Base-by-base conservation (phyloP, 345 rosid species). In the Arabis alpina region DNA sequence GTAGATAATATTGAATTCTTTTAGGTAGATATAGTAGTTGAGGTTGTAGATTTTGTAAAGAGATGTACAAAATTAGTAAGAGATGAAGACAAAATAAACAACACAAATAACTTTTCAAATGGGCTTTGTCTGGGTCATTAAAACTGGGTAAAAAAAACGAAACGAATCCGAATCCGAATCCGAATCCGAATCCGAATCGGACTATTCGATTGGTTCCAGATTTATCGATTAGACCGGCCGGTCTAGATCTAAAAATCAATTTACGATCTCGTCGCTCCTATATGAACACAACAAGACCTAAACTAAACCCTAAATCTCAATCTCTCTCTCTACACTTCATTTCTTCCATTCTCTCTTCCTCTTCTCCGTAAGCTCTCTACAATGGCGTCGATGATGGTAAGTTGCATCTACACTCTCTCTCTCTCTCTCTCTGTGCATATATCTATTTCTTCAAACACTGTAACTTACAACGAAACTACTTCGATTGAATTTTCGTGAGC, bases 331-430 rank as follows among this genome's bases (percentile, higher is more conserved):
- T 8, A 11, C 54, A 12, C 34, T 51, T 25, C 27, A 12, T 68
- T 47, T 77, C 75, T 47, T 51, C 16, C 60, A 1, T 7, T 42
- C 12, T 56, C 76, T 36, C 54, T 36, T 39, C 55, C 60, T 66
- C 19, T 66, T 47, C 41, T 61, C 25, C 34, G 34, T 28, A 59
- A 59, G 57, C 66, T 61, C 58, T 62, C 85, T 66, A 60, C 76
- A 68, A 82, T 82, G 85, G 68, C 83, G 41, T 58, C 85, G 76
- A 79, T 82, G 85, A 69, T 82, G 80, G 85, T 82, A 74, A 48
- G 68, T 55, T 24, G 28, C 3, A 47, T 78, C 64, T 32, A 24
- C 50, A 27, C 50, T n/a, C 61, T 19, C 63, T 19, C 23, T 19
- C 23, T 19, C 23, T 19, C 32, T 2, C 4, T 28, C 32, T 28